Evolutionary conservation across 73 alveolate species (phyloP), one percentile per base, ranked within the genome.

Genomic region (Paramecium pentaurelia): DNA sequence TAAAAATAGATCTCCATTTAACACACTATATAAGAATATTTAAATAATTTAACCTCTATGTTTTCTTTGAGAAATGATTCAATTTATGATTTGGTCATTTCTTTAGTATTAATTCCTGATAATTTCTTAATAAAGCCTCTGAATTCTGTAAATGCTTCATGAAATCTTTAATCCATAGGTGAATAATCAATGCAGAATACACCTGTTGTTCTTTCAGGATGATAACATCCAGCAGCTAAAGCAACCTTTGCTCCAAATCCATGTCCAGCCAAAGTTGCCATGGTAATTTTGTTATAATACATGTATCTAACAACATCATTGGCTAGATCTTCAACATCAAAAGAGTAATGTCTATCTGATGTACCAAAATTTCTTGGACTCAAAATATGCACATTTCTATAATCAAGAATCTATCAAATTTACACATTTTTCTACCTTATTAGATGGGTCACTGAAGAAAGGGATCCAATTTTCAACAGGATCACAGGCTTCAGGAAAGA

Each of bases 241-340:
- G 98, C 98, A 34, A 96, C 96, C 94, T 95, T 96, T 18, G 97
- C 98, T 58, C 98, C 98, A 85, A 96, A 95, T 60, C 98, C 98
- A 86, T 96, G 98, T 36, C 98, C 98, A 11, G 96, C 97, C 83
- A 96, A 80, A 37, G 96, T 93, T 34, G 98, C 98, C 95, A 95
- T 58, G 3, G 97, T 89, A 77, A 96, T 91, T 28, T 86, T 73
- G 88, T 96, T 64, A 30, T 93, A 92, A 86, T 96, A 96, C 98
- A 96, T 96, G 49, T 71, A 96, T 93, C 98, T 83, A 38, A 92
- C 80, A 77, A 96, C 96, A 68, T 96, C 98, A 30, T 85, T 84
- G 51, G 97, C 92, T 86, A 95, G 71, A 77, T 96, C 95, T 45
- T 92, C 93, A 30, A 94, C 77, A 34, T 84, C 95, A 87, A 95